Conservation (phyloP, 225 moss, liverwort and hornwort species). For the Marchantia paleacea region DNA sequence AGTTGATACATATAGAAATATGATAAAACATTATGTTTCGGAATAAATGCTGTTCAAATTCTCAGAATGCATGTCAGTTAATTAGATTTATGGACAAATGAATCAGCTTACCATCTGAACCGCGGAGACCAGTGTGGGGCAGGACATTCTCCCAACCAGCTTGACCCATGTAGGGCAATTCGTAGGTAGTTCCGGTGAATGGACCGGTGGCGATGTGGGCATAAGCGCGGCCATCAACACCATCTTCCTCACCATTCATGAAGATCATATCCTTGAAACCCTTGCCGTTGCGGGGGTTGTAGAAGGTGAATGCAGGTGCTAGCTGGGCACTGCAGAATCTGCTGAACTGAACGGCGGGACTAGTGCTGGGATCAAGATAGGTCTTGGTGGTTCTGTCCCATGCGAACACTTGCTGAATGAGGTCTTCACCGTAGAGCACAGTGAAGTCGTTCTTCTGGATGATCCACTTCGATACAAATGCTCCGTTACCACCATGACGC, state of each 20-base stretch:
- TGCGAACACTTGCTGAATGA: conserved; percentile 28
- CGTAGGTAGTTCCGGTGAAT: conserved; percentile 13
- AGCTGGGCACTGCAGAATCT: conserved; percentile 35
- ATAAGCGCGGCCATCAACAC: conserved; percentile 16
- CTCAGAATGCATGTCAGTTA: no score
- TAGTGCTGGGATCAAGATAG: conserved; percentile 13
- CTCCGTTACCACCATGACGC: conserved; percentile 21
- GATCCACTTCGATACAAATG: conserved; percentile 37
- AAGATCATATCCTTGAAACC: conserved; percentile 24
- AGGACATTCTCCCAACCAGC: conserved; percentile 26
- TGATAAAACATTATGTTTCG: no score
- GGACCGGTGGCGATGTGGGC: conserved; percentile 27
- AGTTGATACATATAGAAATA: no score
- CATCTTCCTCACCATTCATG: conserved; percentile 37
- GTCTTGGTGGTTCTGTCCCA: conserved; percentile 20
- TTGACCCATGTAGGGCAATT: conserved; percentile 24
- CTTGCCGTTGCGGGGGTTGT: conserved; percentile 13
- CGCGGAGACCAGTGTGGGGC: conserved; percentile 17
- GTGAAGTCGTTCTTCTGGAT: conserved; percentile 21
- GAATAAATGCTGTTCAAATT: no score
- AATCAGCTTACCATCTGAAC: not conserved
- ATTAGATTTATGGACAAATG: no score
- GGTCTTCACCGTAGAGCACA: conserved; percentile 29
- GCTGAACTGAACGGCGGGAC: conserved; percentile 11
- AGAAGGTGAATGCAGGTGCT: not conserved